Evolutionary conservation across 371 early-diverging fungal genomes (phyloP).

Genomic region (Mortierella sp.): DNA sequence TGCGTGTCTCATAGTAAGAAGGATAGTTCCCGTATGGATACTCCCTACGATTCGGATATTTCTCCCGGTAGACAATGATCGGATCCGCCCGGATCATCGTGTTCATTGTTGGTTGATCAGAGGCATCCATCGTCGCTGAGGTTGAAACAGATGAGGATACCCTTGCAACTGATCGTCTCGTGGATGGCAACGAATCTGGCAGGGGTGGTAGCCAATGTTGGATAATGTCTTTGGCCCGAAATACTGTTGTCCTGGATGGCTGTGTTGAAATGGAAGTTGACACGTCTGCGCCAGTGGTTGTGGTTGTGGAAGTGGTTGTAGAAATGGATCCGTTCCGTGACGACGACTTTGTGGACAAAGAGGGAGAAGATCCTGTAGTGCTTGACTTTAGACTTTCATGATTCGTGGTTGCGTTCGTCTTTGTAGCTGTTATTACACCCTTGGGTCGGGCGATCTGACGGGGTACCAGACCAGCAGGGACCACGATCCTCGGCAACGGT

Average conservation of each 20-base stretch:
- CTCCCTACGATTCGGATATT: conserved; percentile 6
- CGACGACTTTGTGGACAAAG: background rate
- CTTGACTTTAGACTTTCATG: background rate
- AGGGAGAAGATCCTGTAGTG: background rate
- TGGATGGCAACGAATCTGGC: background rate
- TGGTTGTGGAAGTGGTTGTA: background rate
- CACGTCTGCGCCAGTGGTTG: background rate
- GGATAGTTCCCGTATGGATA: conserved; percentile 52
- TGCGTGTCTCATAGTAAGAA: conserved; percentile 35
- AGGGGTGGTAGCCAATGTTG: background rate
- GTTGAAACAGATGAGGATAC: too few relatives aligned
- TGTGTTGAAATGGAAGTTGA: background rate
- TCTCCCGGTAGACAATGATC: conserved; percentile 14
- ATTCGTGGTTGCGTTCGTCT: background rate
- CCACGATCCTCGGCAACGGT: conserved; percentile 2
- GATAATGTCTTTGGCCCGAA: conserved; percentile 21
- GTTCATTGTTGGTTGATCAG: background rate
- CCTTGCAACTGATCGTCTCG: background rate
- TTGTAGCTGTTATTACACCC: background rate
- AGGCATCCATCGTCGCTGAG: background rate
- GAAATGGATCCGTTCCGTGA: background rate
- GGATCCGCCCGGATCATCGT: conserved; percentile 16
- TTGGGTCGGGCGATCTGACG: conserved; percentile 15
- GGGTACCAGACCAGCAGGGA: conserved; percentile 17
- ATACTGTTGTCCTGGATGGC: background rate